A percentile compares a stretch with the other conserved stretches of the same genome.
Evolutionary conservation across 2,329 filamentous ascomycete genomes (phyloP).

Genomic region (Trichoderma lentiforme): DNA sequence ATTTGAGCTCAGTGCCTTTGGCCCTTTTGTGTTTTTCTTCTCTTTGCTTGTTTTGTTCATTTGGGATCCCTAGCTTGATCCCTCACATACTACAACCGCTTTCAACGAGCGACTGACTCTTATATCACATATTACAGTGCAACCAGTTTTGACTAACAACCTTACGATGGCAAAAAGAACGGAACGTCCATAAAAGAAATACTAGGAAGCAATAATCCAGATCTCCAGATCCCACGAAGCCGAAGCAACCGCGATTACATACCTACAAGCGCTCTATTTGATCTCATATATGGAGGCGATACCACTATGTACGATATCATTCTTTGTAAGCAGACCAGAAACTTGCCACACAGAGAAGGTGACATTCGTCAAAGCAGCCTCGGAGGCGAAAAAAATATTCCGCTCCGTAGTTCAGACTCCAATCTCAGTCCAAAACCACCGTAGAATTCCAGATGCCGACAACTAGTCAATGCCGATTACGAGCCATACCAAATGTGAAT

Average conservation of each 20-base stretch:
- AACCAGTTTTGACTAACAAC: background rate
- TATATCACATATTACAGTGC: background rate
- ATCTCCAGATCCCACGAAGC: background rate
- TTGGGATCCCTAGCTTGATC: too few species aligned
- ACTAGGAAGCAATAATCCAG: background rate
- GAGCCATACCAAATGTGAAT: background rate
- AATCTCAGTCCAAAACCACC: background rate
- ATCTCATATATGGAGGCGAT: background rate
- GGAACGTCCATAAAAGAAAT: background rate
- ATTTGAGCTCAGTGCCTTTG: too few species aligned
- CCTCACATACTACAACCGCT: background rate
- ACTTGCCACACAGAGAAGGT: background rate
- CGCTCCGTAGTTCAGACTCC: constrained; percentile 4
- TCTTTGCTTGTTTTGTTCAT: too few species aligned
- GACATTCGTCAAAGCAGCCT: background rate
- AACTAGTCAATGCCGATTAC: background rate
- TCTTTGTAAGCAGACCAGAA: background rate
- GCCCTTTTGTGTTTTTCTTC: too few species aligned
- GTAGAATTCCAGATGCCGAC: background rate
- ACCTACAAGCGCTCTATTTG: background rate
- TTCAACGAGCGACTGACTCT: background rate
- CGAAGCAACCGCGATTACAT: background rate
- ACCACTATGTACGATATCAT: background rate
- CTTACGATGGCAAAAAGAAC: background rate
- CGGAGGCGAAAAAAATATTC: background rate